Evolutionary conservation across 768 basidiomycete species (phyloP).

Genomic region (Suillus ampliporus): DNA sequence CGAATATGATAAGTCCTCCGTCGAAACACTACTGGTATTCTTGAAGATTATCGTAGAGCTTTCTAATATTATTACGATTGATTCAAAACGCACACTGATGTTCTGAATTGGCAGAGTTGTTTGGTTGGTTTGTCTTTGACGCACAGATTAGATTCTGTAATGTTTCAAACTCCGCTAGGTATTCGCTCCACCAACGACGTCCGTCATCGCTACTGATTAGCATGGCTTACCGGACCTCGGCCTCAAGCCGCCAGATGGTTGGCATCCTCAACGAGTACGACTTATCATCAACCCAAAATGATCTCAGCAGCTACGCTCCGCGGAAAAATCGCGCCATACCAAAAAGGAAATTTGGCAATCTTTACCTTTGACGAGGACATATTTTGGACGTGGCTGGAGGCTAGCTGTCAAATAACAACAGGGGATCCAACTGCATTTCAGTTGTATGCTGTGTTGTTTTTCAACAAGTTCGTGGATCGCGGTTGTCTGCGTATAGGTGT

Average conservation of each 20-base stretch:
- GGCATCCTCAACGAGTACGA: neutral
- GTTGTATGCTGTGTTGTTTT: neutral
- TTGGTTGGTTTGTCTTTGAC: neutral
- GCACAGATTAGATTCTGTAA: too few species aligned
- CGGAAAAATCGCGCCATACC: too few species aligned
- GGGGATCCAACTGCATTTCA: conserved; percentile 1
- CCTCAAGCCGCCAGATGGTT: neutral
- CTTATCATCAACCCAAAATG: neutral
- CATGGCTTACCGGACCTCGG: neutral
- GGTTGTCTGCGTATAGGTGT: too few species aligned
- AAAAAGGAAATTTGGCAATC: too few species aligned
- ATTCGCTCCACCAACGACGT: neutral
- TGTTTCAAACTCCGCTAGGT: neutral
- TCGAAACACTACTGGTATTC: conserved; percentile 34
- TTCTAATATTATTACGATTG: conserved; percentile 30
- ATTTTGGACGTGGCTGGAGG: neutral
- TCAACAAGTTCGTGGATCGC: neutral
- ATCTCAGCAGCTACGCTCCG: too few species aligned
- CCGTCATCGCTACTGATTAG: neutral
- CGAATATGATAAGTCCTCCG: conserved; percentile 23
- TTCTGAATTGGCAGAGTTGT: neutral
- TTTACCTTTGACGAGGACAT: neutral
- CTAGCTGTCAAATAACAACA: neutral
- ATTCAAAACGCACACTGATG: neutral
- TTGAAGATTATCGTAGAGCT: conserved; percentile 32